Evolutionary conservation across 2,329 filamentous ascomycete genomes (phyloP), one percentile per base, ranked within the genome.

Genomic region (Aspergillus nomiae): DNA sequence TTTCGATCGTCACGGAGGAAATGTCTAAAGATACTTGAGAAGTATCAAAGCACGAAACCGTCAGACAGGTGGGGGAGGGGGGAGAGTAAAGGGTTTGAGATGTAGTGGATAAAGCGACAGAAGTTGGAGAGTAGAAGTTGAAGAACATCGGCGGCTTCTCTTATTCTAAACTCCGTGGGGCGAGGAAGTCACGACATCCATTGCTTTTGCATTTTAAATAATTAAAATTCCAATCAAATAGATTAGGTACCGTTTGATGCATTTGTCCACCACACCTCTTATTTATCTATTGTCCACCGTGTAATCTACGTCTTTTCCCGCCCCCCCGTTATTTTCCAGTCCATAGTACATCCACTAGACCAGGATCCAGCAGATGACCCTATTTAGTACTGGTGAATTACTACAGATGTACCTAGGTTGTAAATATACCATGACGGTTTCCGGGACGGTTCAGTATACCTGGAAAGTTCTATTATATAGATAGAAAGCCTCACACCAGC

Each of bases 101-200:
- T 24, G 24, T 30, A 45, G 32, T 36, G 30, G 46, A 38, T 53
- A 21, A 36, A 46, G 36, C 56, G 38, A 11, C 9, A 45, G 28
- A 58, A 19, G 45, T 58, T 58, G 32, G 36, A 56, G 28, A 56
- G 51, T 55, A 32, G 58, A 36, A 45, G 30, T 41, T 34, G 32
- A 46, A 62, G 36, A 32, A 55, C 58, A 60, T 60, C 58, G 58
- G 54, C 54, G 54, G 60, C 54, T 61, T 45, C 32, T 61, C 60
- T 58, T 58, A 58, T 55, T 59, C 55, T 55, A 55, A 55, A 38
- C 51, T 57, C 60, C 56, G 60, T 62, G 60, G 60, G 56, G 60
- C 56, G 32, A 60, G 21, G 45, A 48, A 58, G 60, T 58, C 46
- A 62, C 45, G 57, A 38, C 51, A 55, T 55, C 34, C 21, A 38